Conservation (phyloP, 768 basidiomycete species). For the Astraeus odoratus region DNA sequence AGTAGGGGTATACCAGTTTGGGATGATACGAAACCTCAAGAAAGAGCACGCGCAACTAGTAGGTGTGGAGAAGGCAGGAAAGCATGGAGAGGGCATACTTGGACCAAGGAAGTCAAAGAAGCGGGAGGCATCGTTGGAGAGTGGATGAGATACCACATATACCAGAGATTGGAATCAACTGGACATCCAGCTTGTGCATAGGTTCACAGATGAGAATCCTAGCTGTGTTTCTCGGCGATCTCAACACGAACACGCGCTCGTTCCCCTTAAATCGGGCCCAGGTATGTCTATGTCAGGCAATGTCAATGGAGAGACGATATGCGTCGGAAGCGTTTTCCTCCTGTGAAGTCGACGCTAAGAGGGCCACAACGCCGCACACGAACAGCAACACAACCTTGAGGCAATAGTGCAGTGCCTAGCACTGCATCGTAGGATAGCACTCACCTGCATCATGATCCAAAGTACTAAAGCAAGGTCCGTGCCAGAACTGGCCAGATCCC, state of each 20-base stretch:
- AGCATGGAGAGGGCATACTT: constrained; percentile 37
- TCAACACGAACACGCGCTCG: neutral
- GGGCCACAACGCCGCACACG: constrained; percentile 9
- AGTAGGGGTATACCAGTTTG: constrained; percentile 36
- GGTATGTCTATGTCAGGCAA: too few species aligned
- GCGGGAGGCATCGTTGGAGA: neutral
- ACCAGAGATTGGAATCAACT: neutral
- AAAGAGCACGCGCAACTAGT: constrained; percentile 35
- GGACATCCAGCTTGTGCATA: too few species aligned
- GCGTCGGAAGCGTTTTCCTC: too few species aligned
- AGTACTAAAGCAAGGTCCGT: neutral
- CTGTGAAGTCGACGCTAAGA: constrained; percentile 6
- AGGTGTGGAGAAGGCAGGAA: constrained; percentile 37
- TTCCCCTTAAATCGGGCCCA: too few species aligned
- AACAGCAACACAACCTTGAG: constrained; percentile 14
- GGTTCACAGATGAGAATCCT: too few species aligned
- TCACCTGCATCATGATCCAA: neutral
- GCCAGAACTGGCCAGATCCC: neutral
- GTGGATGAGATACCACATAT: neutral
- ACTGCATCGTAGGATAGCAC: constrained; percentile 1
- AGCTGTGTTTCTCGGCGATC: too few species aligned
- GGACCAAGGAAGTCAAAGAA: constrained; percentile 11
- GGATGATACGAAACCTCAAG: constrained; percentile 38
- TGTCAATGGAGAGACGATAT: too few species aligned
- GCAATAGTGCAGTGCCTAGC: constrained; percentile 12